Base-by-base conservation (phyloP, 768 basidiomycete species). In the Pleurotus giganteus region DNA sequence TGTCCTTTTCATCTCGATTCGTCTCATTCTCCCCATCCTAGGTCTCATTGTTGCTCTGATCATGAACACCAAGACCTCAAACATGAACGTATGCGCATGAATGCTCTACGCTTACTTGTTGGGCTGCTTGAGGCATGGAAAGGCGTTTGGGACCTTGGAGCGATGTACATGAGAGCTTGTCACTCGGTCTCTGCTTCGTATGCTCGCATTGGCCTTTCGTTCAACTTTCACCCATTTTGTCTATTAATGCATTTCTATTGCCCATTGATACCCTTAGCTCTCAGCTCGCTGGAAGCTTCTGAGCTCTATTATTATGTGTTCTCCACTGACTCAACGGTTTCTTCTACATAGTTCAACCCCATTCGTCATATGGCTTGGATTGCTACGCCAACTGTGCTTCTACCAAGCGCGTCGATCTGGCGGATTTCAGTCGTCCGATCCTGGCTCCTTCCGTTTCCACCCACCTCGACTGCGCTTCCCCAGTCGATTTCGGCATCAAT, bases 1-100 rank as follows among this genome's bases (percentile, higher is more conserved):
- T 53, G n/a, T 53, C 7, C 8, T 27, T 42, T 15, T 32, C 21
- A 11, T 39, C 34, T 15, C 53, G 24, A 4, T 26, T 37, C 3
- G 15, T n/a, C 50, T 47, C 52, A 62, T 53, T 51, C 46, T 60
- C 6, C 59, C 21, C 19, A 12, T 53, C 53, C 27, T 55, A 82
- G 85, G 88, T 58, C 82, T 96, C 58, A 96, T 96, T 66, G 94
- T 96, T 60, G 94, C 94, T 13, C 85, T 97, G 42, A 96, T 96
- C 77, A 91, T 96, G 88, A 94, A 94, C 78, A 92, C 91, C 59
- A 82, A 76, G 66, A 75, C 86, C 42, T 58, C 61, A 47, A 67
- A 58, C 47, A 76, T 78, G 74, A 63, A 50, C 19, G 70, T 71
- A n/a, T 34, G 49, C 23, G 34, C 49, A n/a, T 41, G 39, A 41